Base-by-base conservation (phyloP, 345 rosid genomes). In the Populus euphratica region DNA sequence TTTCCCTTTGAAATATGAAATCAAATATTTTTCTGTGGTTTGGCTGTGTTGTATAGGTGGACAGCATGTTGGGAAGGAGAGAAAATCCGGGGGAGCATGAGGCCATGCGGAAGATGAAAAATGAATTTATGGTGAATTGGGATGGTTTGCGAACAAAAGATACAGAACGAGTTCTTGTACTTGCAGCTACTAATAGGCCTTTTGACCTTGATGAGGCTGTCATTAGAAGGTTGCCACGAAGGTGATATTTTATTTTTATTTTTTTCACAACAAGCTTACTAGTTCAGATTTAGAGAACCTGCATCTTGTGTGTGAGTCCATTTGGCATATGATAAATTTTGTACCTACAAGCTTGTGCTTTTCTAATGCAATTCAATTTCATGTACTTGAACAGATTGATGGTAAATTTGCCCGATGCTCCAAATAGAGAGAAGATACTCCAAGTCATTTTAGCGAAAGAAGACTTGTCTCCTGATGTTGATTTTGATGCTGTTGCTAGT, bases 201-300 rank as follows among this genome's bases (percentile, higher is more conserved):
- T 95, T 88, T 84, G 99, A 95, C 86, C 94, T 95, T 78, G 99
- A 95, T 79, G 99, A 95, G 87, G 99, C 98, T 70, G 99, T 93
- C 79, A 93, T 93, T 76, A 90, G 98, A 81, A 87, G 98, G 85
- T 80, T 95, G 35, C 96, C 97, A 7, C 86, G 93, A n/a, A 89
- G 97, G 95, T 91, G 83, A 59, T 21, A 5, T 18, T 65, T 52
- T 52, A 3, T 9, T 18, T 65, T 52, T 52, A 3, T 38, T 18
- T 17, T 29, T 54, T 27, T 6, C 43, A 29, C 16, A 8, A 27
- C 36, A 63, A 8, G 18, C 29, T 1, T 12, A 50, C 25, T 44
- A 36, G 16, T 25, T 35, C 5, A 16, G 31, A 33, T 38, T 35
- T 56, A n/a, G 64, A 5, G 64, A 12, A 16, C 41, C 17, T 18